These are phyloP conservation scores for Triangularia verruculosa DNA, from an alignment of 2,329 filamentous ascomycete genomes.

Conservation along the genomic window DNA sequence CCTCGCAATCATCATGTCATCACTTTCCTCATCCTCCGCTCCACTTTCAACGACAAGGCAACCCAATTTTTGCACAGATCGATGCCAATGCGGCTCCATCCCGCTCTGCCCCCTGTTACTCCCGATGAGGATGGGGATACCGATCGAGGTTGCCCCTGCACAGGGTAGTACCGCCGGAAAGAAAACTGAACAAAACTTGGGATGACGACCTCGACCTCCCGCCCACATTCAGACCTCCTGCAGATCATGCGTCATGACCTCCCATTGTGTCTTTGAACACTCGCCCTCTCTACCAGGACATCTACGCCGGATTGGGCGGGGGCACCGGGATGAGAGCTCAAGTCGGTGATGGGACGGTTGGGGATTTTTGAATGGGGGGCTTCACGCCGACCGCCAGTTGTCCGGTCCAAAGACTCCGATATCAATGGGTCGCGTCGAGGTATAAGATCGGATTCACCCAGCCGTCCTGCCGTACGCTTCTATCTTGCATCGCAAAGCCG, in stretches of 20 bases:
- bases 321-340: neutral
- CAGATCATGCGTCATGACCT: slow-evolving; percentile 8
- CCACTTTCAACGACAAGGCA: slow-evolving; percentile 7
- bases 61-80: neutral
- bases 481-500: neutral
- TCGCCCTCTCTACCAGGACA: neutral
- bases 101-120: neutral
- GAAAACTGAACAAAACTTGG: neutral
- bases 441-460: slow-evolving; percentile 5
- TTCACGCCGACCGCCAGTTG: neutral
- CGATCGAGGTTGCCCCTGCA: slow-evolving; percentile 6
- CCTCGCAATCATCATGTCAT: neutral
- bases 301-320: neutral
- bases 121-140: neutral
- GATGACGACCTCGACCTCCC: neutral
- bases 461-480: neutral
- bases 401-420: neutral
- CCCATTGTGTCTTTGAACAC: neutral
- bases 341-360: slow-evolving; percentile 3
- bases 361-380: neutral
- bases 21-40: neutral
- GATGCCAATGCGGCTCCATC: neutral
- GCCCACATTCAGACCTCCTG: neutral
- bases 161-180: neutral
- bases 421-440: neutral